Evolutionary conservation across 2,329 filamentous ascomycete species (phyloP).

Genomic region (Clonostachys chloroleuca): DNA sequence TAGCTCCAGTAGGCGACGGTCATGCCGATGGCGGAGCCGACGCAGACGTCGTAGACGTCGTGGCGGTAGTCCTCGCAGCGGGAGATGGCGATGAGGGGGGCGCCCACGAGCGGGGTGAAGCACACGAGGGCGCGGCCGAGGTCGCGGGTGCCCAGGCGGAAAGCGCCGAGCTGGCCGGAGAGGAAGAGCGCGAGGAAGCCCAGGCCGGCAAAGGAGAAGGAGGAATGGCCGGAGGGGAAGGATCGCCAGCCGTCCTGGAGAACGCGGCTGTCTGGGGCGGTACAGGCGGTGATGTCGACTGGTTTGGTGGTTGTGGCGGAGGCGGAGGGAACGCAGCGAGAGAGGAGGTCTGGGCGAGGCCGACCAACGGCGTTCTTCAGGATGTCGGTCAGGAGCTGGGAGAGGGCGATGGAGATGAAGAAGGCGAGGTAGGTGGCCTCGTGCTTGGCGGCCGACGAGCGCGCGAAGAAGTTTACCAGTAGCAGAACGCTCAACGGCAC

Average conservation of each 20-base stretch:
- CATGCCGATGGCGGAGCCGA: conserved; percentile 57
- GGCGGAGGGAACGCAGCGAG: conserved; percentile 70
- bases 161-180: conserved; percentile 61
- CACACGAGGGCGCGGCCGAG: conserved; percentile 53
- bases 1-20: conserved; percentile 62
- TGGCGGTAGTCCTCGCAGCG: conserved; percentile 68
- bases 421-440: conserved; percentile 84
- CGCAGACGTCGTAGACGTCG: conserved; percentile 65
- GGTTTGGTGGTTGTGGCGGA: conserved; percentile 44
- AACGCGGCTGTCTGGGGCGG: conserved; percentile 61
- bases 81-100: conserved; percentile 64
- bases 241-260: conserved; percentile 82
- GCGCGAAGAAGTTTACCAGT: conserved; percentile 57
- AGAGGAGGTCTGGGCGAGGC: conserved; percentile 58
- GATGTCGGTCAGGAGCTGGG: conserved; percentile 80
- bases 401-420: conserved; percentile 69
- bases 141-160: conserved; percentile 40
- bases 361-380: conserved; percentile 86
- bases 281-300: conserved; percentile 68
- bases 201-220: conserved; percentile 74
- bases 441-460: conserved; percentile 69
- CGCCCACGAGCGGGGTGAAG: conserved; percentile 54
- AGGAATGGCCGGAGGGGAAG: conserved; percentile 77
- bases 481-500: conserved; percentile 66
- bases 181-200: conserved; percentile 71